Evolutionary conservation across 805 yeast genomes (phyloP), one percentile per base, ranked within the genome.

Genomic region (Spathaspora hagerdaliae): DNA sequence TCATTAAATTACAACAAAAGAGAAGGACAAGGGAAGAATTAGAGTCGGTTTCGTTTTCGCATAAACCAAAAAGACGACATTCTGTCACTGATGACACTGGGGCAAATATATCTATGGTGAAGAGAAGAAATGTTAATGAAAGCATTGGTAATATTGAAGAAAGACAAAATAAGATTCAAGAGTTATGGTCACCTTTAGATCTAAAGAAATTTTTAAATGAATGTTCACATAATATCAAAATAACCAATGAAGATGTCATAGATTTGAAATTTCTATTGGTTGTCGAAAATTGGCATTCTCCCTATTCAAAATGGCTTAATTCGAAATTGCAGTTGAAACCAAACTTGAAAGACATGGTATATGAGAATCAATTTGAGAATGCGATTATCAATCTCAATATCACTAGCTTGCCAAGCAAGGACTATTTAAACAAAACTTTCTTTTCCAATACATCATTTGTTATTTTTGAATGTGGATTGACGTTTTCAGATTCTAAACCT

Each of bases 391-490:
- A 42, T 0, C 41, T 81, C 5, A 19, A 57, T 6, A 54, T 80
- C 10, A 53, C 67, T 2, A 67, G 78, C 19, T 60, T 80, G 36
- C 79, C 81, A 1, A 49, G 55, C 9, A 66, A 63, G 12, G 58
- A 66, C 24, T 60, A 65, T 43, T 50, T 67, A 26, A 65, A 67
- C 26, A 64, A 64, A 29, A 60, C 59, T 7, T 66, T 66, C 41
- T 77, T 77, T 51, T 55, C 62, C 27, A 59, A 63, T 19, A 58
- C 75, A 5, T 66, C 74, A 1, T 70, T 77, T 43, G 44, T 82
- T 5, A 50, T 82, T 3, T 67, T 81, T 53, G 82, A 79, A 51
- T 69, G 82, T 50, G 86, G 86, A 2, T 53, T 74, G 24, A 53
- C 65, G 2, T 32, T 43, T 10, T 50, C 52, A 24, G 31, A 31